Evolutionary conservation across 2,329 filamentous ascomycete species (phyloP), one percentile per base, ranked within the genome.

Genomic region (Talaromyces piceae): DNA sequence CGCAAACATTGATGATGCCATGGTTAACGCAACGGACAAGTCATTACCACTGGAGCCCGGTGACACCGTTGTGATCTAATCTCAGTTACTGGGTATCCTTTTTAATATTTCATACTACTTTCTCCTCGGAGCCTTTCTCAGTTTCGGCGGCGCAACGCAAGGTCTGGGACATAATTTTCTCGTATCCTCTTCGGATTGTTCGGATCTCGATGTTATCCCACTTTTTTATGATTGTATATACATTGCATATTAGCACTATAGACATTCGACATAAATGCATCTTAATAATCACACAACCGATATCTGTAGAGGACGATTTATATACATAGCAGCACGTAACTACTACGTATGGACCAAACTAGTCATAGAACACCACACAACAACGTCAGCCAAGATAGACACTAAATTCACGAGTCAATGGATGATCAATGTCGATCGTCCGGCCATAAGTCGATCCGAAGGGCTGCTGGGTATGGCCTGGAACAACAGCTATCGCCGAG

Each of bases 11-110:
- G 13, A 53, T 3, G n/a, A 23, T 11, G 41, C 51, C 41, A 27
- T 53, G 12, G 51, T 53, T 12, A 53, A 53, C 26, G 51, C 46
- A 18, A 45, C 51, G 7, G 43, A 44, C 12, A 45, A 23, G 3
- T 49, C 31, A 2, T 27, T 53, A 22, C 51, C 51, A 26, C 45
- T 53, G 33, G 13, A 41, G 16, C 13, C 25, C 23, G 51, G 51
- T 9, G 51, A 53, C 13, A 13, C 28, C n/a, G 26, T 53, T 23
- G 22, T 45, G 8, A 27, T 53, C 13, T 53, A 46, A 43, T 13
- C 11, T 39, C 11, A 22, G 4, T 23, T 28, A 30, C 18, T n/a
- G n/a, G n/a, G n/a, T n/a, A n/a, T n/a, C n/a, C n/a, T n/a, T n/a
- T n/a, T n/a, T n/a, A n/a, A n/a, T n/a, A n/a, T n/a, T n/a, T n/a